Evolutionary conservation across 345 rosid genomes (phyloP).

Genomic region (Populus euphratica): DNA sequence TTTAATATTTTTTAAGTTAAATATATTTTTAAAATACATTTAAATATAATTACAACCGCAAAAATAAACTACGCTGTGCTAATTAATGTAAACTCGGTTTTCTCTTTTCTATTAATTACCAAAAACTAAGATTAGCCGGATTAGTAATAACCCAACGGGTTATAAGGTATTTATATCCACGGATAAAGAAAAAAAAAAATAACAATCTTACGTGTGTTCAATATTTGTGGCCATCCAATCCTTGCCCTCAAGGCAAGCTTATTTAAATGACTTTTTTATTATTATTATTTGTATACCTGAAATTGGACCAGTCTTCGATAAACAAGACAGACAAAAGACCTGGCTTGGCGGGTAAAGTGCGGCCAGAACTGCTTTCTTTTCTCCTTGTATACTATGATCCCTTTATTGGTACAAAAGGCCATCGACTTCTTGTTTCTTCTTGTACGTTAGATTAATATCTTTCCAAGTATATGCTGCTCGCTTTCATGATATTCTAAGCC

Average conservation of each 20-base stretch:
- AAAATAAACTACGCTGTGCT: too few relatives aligned
- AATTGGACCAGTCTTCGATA: constrained; percentile 1
- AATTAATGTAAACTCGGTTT: too few relatives aligned
- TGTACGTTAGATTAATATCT: not conserved
- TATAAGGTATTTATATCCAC: too few relatives aligned
- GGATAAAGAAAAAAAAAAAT: not conserved
- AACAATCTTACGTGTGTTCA: not conserved
- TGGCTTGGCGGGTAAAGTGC: not conserved
- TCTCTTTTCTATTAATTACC: too few relatives aligned
- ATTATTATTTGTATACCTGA: too few relatives aligned
- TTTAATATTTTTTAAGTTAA: too few relatives aligned
- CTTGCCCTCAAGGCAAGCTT: not conserved
- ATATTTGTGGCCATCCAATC: not conserved
- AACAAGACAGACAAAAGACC: not conserved
- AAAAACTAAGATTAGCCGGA: too few relatives aligned
- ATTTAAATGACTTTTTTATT: not conserved
- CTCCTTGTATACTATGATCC: not conserved
- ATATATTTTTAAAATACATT: too few relatives aligned
- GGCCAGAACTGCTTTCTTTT: constrained; percentile 1
- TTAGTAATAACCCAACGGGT: too few relatives aligned
- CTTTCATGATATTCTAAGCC: not conserved
- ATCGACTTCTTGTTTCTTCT: not conserved
- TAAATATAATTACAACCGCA: too few relatives aligned
- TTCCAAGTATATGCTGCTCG: not conserved
- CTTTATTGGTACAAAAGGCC: not conserved